Conservation (phyloP, 345 rosid genomes). For the Boechera stricta region DNA sequence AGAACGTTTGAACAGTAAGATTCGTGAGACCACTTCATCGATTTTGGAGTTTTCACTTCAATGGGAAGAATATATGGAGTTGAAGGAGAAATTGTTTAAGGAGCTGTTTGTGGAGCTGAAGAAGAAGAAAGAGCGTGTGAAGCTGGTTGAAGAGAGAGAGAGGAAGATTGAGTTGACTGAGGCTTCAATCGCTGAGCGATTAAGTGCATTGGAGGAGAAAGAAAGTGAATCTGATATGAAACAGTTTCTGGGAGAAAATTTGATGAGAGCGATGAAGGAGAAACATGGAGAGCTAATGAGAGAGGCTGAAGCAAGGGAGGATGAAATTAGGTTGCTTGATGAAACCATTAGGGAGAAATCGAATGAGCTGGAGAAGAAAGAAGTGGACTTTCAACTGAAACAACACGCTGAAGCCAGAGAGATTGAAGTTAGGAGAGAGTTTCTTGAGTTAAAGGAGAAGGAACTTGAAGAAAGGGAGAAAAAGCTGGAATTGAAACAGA, state of each 20-base stretch:
- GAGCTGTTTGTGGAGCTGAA: background rate
- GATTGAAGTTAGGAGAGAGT: background rate
- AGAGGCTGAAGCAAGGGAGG: constrained; percentile 27
- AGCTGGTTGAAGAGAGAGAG: constrained; percentile 16
- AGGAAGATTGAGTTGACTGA: background rate
- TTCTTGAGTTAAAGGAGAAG: constrained; percentile 20
- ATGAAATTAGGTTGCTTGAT: constrained; percentile 3
- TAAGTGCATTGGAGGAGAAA: constrained; percentile 1
- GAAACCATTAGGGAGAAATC: background rate
- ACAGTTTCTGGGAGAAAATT: background rate
- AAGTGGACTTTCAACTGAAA: constrained; percentile 7
- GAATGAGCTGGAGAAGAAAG: constrained; percentile 19
- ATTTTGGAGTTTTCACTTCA: background rate
- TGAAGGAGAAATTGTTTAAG: background rate
- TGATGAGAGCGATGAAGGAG: background rate
- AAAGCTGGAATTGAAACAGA: background rate
- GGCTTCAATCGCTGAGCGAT: background rate
- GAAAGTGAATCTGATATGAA: constrained; percentile 18
- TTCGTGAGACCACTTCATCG: background rate
- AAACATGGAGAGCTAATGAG: constrained; percentile 9
- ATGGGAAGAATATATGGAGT: background rate
- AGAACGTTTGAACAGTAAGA: background rate
- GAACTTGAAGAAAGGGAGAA: constrained; percentile 8
- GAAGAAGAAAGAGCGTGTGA: constrained; percentile 22
- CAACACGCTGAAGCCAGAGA: background rate